Percentiles rank a stretch among this genome's conserved stretches.
These are phyloP conservation scores for Baudoinia panamericana DNA, from an alignment of 495 filamentous ascomycete genomes.

Conservation along the genomic window DNA sequence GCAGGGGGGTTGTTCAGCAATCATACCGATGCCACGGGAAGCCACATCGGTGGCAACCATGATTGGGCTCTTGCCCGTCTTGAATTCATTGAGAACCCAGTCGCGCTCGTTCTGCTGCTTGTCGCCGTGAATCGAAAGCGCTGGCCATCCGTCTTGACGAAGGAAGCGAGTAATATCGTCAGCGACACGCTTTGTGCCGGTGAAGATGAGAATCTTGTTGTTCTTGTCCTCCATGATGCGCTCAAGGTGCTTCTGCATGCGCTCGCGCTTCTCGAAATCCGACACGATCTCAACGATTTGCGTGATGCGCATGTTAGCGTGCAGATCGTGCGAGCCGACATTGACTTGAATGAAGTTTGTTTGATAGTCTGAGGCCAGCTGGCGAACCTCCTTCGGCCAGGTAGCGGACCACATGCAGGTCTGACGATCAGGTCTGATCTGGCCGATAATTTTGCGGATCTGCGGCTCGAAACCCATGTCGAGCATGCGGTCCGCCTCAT, in stretches of 20 bases:
- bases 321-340: constrained; percentile 91
- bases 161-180: constrained; percentile 98
- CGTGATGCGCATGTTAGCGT: constrained; percentile 95
- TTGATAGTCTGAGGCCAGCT: constrained; percentile 87
- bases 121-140: constrained; percentile 96
- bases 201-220: constrained; percentile 92
- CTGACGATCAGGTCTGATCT: constrained; percentile 96
- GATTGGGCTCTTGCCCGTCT: constrained; percentile 87
- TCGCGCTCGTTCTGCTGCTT: constrained; percentile 99
- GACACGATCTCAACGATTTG: constrained; percentile 93
- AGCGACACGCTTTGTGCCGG: constrained; percentile 94
- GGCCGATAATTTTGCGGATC: constrained; percentile 87
- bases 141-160: constrained; percentile 97
- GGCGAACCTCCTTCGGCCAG: constrained; percentile 98
- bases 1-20: constrained; percentile 43
- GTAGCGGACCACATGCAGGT: constrained; percentile 99
- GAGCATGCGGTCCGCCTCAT: constrained; percentile 82
- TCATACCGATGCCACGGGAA: constrained; percentile 99
- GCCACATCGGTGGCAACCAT: constrained; percentile 99
- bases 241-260: constrained; percentile 94
- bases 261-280: constrained; percentile 94
- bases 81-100: constrained; percentile 99
- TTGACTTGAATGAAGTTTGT: constrained; percentile 98
- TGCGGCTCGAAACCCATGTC: constrained; percentile 87
- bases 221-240: constrained; percentile 92